phyloP scores from a whole-genome alignment of 805 yeast species.

The Candida chilensis region DNA sequence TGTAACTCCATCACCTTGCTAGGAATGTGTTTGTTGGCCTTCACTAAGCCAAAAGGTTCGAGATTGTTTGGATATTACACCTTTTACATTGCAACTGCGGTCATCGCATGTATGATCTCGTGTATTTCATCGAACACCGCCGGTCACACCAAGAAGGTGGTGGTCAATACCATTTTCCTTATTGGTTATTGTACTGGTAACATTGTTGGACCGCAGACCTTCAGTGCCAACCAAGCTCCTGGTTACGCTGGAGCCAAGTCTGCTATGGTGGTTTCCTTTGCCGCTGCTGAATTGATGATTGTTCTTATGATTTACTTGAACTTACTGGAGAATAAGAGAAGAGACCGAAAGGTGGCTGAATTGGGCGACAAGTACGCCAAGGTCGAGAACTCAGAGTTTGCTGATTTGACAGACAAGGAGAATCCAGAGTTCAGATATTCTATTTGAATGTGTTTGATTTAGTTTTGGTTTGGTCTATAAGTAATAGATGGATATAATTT shows the following conservation, averaged over 20 bases:
- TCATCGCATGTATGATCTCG: conserved; percentile 13
- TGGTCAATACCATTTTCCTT: conserved; percentile 48
- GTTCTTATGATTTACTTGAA: conserved; percentile 21
- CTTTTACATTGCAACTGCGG: conserved; percentile 10
- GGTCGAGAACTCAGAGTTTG: conserved; percentile 26
- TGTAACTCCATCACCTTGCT: conserved; percentile 10
- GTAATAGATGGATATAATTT: no score
- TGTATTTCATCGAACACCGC: conserved; percentile 36
- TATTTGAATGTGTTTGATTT: conserved; percentile 5
- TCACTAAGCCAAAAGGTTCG: conserved; percentile 12
- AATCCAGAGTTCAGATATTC: conserved; percentile 25
- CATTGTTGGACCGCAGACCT: conserved; percentile 68
- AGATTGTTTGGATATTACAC: conserved; percentile 11
- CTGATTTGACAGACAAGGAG: conserved; percentile 36
- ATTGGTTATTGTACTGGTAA: conserved; percentile 63
- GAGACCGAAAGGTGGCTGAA: conserved; percentile 21
- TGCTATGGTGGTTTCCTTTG: conserved; percentile 40
- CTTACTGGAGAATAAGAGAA: conserved; percentile 27
- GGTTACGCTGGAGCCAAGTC: conserved; percentile 45
- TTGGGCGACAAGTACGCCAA: conserved; percentile 11
- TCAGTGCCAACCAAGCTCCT: conserved; percentile 50
- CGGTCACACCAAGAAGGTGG: conserved; percentile 67
- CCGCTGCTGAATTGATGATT: conserved; percentile 23
- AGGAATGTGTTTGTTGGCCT: conserved; percentile 20
- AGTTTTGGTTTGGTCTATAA: no score